These are phyloP conservation scores for Kluyveromyces starmeri DNA, from an alignment of 805 yeast genomes.

Conservation along the genomic window DNA sequence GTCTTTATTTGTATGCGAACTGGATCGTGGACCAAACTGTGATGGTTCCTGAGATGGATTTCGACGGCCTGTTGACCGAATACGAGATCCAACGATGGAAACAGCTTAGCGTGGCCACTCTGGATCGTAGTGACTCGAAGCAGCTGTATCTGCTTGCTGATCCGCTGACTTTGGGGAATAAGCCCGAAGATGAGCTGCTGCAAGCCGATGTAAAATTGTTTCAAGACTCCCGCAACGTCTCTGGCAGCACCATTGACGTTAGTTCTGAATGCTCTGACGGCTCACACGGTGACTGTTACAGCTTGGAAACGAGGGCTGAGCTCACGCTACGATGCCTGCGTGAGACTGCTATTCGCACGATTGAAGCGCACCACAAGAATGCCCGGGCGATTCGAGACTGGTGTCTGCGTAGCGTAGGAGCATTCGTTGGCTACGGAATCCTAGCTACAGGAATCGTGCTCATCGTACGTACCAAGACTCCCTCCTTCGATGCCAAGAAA, in stretches of 20 bases:
- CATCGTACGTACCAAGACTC: background rate
- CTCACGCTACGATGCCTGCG: background rate
- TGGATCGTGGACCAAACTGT: conserved; percentile 8
- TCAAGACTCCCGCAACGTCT: no score
- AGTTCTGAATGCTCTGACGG: no score
- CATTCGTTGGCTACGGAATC: background rate
- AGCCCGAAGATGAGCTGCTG: no score
- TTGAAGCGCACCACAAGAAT: background rate
- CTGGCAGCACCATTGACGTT: no score
- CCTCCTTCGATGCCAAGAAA: no score
- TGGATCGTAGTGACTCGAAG: background rate
- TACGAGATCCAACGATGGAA: conserved; percentile 3
- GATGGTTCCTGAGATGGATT: background rate
- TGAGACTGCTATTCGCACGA: background rate
- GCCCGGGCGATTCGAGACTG: background rate
- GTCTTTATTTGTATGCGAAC: conserved; percentile 14
- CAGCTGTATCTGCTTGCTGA: background rate
- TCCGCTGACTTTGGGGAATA: no score
- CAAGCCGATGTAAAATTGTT: no score
- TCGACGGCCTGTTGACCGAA: background rate
- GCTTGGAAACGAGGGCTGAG: no score
- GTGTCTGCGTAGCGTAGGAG: conserved; percentile 1
- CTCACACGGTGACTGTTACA: no score
- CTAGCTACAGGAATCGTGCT: background rate
- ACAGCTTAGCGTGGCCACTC: background rate